A percentile compares a stretch with the other conserved stretches of the same genome.
Conservation (phyloP, 163 green algal species). For the Scenedesmus sp. region DNA sequence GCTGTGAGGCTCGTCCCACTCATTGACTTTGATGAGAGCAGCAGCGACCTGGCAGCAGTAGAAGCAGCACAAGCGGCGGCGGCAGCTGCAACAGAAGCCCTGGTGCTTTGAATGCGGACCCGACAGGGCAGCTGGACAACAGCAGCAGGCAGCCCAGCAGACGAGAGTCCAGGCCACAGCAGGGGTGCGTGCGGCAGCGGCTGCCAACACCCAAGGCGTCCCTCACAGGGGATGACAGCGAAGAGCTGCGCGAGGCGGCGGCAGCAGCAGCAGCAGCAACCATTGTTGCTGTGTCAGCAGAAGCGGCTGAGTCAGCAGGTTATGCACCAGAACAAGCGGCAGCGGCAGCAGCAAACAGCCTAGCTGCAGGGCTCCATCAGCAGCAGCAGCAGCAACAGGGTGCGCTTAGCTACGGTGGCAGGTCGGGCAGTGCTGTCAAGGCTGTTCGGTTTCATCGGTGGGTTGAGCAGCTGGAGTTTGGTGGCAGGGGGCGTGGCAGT, state of each 20-base stretch:
- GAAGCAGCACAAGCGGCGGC: too few relatives aligned
- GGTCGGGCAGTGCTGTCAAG: not conserved
- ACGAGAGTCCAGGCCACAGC: not conserved
- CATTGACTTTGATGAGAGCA: not conserved
- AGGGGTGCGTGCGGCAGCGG: not conserved
- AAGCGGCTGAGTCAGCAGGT: not conserved
- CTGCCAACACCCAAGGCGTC: slow-evolving; percentile 25
- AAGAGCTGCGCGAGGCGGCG: too few relatives aligned
- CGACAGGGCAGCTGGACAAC: not conserved
- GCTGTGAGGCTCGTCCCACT: not conserved
- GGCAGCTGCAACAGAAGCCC: not conserved
- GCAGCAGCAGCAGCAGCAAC: not conserved
- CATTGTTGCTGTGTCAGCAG: too few relatives aligned
- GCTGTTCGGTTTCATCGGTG: slow-evolving; percentile 25
- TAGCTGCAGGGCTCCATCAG: not conserved
- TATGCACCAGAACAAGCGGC: not conserved
- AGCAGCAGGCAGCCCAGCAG: not conserved
- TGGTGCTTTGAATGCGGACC: not conserved
- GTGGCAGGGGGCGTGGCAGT: not conserved
- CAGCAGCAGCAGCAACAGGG: not conserved
- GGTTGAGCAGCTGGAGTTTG: slow-evolving; percentile 46
- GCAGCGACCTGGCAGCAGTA: not conserved
- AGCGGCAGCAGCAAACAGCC: not conserved
- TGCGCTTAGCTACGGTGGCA: not conserved
- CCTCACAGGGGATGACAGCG: not conserved